These are phyloP conservation scores for Rutidosis leptorrhynchoides DNA, from an alignment of 129 eudicot species.

Conservation along the genomic window DNA sequence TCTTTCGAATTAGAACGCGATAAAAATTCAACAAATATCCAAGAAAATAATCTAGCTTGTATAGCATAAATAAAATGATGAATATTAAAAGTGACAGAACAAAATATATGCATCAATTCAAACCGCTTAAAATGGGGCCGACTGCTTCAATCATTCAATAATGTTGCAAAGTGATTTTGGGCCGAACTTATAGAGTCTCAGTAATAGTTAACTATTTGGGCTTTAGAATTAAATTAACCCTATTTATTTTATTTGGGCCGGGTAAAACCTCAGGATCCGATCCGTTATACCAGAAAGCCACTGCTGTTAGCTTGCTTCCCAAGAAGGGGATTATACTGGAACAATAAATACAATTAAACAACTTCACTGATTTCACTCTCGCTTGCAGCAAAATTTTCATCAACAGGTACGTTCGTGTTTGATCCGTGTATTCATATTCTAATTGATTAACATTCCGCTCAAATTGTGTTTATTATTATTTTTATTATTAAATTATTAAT, in stretches of 20 bases:
- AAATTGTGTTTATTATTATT: not conserved
- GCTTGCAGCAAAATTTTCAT: not conserved
- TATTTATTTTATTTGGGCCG: not conserved
- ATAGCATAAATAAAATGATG: too few species aligned
- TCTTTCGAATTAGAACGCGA: too few species aligned
- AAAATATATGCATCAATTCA: too few species aligned
- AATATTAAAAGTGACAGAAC: too few species aligned
- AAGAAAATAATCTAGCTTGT: too few species aligned
- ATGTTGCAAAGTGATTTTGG: too few species aligned
- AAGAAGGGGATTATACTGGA: conserved; percentile 28
- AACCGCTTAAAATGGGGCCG: too few species aligned
- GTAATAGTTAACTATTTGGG: not conserved
- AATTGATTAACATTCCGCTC: not conserved
- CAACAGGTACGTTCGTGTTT: conserved; percentile 17
- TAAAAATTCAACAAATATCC: too few species aligned
- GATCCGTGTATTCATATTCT: not conserved
- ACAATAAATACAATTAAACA: not conserved
- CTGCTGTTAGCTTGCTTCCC: conserved; percentile 33
- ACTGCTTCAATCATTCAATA: too few species aligned
- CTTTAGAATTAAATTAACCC: not conserved
- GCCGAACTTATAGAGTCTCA: too few species aligned
- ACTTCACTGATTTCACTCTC: conserved; percentile 1
- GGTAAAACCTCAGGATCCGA: conserved; percentile 19
- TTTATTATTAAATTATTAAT: too few species aligned
- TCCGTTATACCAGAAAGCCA: not conserved